Base-by-base conservation (phyloP, 306 rosid species). In the Argentina anserina region DNA sequence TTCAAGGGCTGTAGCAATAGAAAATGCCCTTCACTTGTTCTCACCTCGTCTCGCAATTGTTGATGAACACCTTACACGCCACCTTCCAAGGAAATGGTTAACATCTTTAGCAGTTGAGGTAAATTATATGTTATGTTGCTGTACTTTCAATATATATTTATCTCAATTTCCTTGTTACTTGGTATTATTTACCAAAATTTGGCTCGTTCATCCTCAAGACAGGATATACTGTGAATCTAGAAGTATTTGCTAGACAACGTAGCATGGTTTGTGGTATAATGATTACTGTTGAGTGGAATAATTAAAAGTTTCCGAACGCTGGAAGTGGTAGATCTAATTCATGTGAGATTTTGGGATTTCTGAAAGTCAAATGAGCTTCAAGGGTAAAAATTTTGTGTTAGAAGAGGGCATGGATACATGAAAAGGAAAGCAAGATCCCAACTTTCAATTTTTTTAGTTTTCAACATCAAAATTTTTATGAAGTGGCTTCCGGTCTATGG, bases 41-140 rank as follows among this genome's bases (percentile, higher is more conserved):
- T 88, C 96, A 13, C 99, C 99, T 62, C 89, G 79, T 33, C 97
- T 94, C 73, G 99, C 95, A 76, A 74, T 94, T 84, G 99, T 94
- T 70, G 99, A 94, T 76, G 97, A 94, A 86, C 89, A 89, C 87
- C 88, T 94, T 69, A 91, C 96, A 60, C 91, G 89, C 31, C 86
- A 91, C 74, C 90, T 94, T 40, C 97, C 99, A 20, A 80, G 81
- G 84, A 82, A 81, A 58, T 94, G 99, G 99, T 73, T 91, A 82
- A 91, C 92, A 67, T 86, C 97, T 72, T 82, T 87, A 75, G 86
- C 80, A 31, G 76, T 89, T 74, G 82, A 88, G 96, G 99, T 91
- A 84, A n/a, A n/a, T n/a, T n/a, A 75, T 74, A 70, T 72, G 43
- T 72, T 64, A 42, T 15, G 59, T 20, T 26, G 42, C 31, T 23